A percentile compares a stretch with the other conserved stretches of the same genome.
Evolutionary conservation across 2,329 filamentous ascomycete species (phyloP).

Genomic region (Fusarium cicatricum): DNA sequence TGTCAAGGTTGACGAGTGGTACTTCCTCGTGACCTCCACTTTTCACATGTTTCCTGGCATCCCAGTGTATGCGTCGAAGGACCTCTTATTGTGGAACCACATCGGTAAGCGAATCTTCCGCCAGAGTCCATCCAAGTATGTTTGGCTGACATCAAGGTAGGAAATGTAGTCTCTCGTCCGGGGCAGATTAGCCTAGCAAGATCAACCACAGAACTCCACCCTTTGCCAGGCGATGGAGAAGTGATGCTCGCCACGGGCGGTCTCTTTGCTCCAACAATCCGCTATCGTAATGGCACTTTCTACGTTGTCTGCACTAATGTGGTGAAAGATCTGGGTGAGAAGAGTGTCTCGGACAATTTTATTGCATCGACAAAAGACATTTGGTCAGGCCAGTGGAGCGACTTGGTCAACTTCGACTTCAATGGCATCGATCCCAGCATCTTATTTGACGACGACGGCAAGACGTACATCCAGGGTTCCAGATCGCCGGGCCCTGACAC

Average conservation of each 20-base stretch:
- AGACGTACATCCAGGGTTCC: constrained; percentile 41
- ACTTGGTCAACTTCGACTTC: constrained; percentile 10
- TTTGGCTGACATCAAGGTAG: neutral
- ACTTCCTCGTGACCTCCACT: constrained; percentile 12
- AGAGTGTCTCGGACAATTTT: neutral
- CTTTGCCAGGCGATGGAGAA: neutral
- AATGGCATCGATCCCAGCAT: constrained; percentile 40
- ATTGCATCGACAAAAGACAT: constrained; percentile 7
- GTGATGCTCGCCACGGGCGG: constrained; percentile 4
- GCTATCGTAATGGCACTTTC: constrained; percentile 2
- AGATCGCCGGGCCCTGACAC: neutral
- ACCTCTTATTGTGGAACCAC: constrained; percentile 2
- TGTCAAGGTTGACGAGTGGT: neutral
- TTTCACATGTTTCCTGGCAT: constrained; percentile 18
- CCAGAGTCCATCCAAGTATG: neutral
- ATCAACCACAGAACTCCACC: neutral
- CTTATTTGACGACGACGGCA: constrained; percentile 14
- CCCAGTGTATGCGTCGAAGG: constrained; percentile 11
- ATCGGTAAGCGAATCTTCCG: constrained; percentile 3
- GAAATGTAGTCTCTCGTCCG: constrained; percentile 3
- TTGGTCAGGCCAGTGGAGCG: constrained; percentile 8
- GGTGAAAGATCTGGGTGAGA: neutral
- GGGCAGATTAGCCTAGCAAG: constrained; percentile 2
- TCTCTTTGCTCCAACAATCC: constrained; percentile 16
- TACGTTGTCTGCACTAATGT: constrained; percentile 15